Base-by-base conservation (phyloP, 2,329 filamentous ascomycete species). In the Cadophora sp. region DNA sequence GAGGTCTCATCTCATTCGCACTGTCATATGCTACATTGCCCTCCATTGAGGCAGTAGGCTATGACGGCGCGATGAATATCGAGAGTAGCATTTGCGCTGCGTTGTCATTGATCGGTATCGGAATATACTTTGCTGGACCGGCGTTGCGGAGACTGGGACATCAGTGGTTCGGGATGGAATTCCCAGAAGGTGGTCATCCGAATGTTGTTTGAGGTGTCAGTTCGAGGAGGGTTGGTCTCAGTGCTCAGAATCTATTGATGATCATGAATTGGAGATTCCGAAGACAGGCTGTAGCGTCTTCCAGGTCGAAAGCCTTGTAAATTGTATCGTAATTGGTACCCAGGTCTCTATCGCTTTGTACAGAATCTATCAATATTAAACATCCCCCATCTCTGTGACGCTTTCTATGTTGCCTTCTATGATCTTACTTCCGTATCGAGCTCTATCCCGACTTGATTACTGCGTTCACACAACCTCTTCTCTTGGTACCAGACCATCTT, bases 401-500 rank as follows among this genome's bases (percentile, higher is more conserved):
- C 40, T 14, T 12, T 43, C 12, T 43, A 19, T 43, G 40, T 43
- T 43, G 40, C 40, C 40, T 43, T 43, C 40, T 43, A 43, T 16
- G 12, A 43, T 16, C 16, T 43, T 1, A 3, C 11, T 43, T 19
- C 40, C 40, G 40, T 16, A 3, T 16, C 40, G 14, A 11, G 11
- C 11, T 43, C 40, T 43, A 19, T 43, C 12, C 40, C 40, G 5
- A 16, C 11, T 43, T 19, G 40, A 22, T 48, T n/a, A 6, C n/a
- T 48, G 3, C n/a, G 2, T 19, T 59, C 34, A 59, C 34, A 59
- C 56, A 40, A 24, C 22, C 11, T 26, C 34, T 27, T 27, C 56
- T 27, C 56, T 43, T 11, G 56, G 22, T 43, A 26, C 34, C 56
- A 59, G 34, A 43, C 56, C 34, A 7, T 59, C 56, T 31, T 40